Evolutionary conservation across 495 filamentous ascomycete genomes (phyloP), one percentile per base, ranked within the genome.

Genomic region (Penicillium coffeae): DNA sequence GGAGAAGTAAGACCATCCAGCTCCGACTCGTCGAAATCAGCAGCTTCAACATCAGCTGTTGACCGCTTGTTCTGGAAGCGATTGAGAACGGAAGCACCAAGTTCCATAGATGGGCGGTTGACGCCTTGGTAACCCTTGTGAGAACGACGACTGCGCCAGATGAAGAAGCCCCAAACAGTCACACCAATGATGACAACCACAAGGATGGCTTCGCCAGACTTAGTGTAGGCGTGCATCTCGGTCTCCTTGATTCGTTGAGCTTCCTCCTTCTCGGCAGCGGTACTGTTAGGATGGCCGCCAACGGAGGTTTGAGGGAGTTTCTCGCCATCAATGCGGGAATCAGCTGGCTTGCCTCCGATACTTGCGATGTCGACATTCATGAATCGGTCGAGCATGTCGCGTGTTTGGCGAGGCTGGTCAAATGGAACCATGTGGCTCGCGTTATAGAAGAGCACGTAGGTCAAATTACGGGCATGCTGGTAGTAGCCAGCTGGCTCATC

Each of bases 351-450:
- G 33, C 92, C 92, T 48, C 93, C 93, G 47, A 97, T 96, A 63
- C 81, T 86, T 52, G 79, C 85, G 51, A 97, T 96, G 62, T 98
- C 89, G 18, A 98, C 90, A 25, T 82, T 82, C 75, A 96, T 89
- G 67, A 97, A 96, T 14, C 93, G 86, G 65, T 97, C 93, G 8
- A 96, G 82, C 94, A 98, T 98, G 63, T 97, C 93, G 38, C 93
- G 82, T 8, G 84, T 87, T 40, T 90, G 83, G 19, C 90, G 82
- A 10, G 94, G 83, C 54, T 85, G 87, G 64, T 98, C 92, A 63
- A 90, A 97, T 5, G 93, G 93, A 2, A 96, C 93, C 93, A 98
- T 98, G 64, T 98, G 93, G 42, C 85, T 90, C 22, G 88, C 81
- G 68, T 97, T 96, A 75, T 95, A 92, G 69, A 97, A 95, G 21